These are phyloP conservation scores for Carpinus viminea DNA, from an alignment of 306 rosid genomes.

Conservation along the genomic window DNA sequence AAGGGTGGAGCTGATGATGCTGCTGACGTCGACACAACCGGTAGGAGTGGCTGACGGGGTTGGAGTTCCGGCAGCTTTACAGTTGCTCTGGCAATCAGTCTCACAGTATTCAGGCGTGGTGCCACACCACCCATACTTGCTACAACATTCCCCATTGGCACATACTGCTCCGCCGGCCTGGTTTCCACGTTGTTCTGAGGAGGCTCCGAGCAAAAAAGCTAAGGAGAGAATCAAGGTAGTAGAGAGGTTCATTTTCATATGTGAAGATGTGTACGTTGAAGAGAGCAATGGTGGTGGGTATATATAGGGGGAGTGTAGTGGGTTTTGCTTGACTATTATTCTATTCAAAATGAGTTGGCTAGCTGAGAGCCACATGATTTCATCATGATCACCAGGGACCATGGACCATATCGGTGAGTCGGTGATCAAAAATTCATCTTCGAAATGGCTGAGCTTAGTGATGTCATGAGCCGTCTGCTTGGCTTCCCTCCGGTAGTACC, in stretches of 20 bases:
- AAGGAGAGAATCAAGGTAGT: neutral
- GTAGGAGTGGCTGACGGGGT: neutral
- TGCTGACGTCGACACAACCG: slow-evolving; percentile 12
- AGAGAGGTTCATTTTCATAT: neutral
- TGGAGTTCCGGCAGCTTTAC: neutral
- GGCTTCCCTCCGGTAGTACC: too few relatives aligned
- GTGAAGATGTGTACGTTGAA: neutral
- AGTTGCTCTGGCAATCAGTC: neutral
- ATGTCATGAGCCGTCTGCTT: too few relatives aligned
- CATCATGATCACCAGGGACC: too few relatives aligned
- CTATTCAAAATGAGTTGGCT: too few relatives aligned
- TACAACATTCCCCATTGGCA: slow-evolving; percentile 23
- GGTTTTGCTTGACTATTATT: too few relatives aligned
- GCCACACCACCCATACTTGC: slow-evolving; percentile 8
- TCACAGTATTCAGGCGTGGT: neutral
- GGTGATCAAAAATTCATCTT: too few relatives aligned
- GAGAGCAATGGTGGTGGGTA: too few relatives aligned
- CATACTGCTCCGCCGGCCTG: slow-evolving; percentile 22
- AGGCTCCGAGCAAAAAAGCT: neutral
- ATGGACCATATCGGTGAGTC: too few relatives aligned
- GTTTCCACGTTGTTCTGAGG: slow-evolving; percentile 20
- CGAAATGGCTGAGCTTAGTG: too few relatives aligned
- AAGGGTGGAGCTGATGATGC: slow-evolving; percentile 32
- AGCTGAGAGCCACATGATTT: too few relatives aligned
- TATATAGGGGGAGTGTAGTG: too few relatives aligned